Evolutionary conservation across 352 stramenopile species (phyloP), one percentile per base, ranked within the genome.

Genomic region (Globisporangium spinosum): DNA sequence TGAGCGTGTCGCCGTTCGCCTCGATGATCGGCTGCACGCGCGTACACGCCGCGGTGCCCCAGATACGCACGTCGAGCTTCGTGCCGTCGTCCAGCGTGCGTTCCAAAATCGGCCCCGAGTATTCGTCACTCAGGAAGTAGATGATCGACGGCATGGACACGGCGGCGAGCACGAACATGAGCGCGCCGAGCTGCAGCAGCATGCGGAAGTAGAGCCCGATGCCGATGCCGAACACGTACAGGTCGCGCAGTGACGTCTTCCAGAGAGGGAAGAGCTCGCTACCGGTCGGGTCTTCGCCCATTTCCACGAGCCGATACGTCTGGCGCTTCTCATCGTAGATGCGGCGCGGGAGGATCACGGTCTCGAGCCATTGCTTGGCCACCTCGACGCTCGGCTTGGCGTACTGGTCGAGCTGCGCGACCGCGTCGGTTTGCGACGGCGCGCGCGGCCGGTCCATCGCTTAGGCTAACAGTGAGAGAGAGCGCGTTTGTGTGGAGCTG

Each of bases 151-250:
- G 83, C 34, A 80, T 70, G 54, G 80, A 89, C 34, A 94, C 71
- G 0, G 74, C 67, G 13, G 82, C 83, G 64, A 92, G 80, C 38
- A 85, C 67, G 40, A 89, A 74, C 64, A 89, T 75, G 34, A 90
- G 69, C 29, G 71, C 32, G 17, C 74, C 74, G 29, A 91, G 70
- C 61, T 89, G 74, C 68, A 90, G 51, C 59, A 92, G 65, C 75
- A 87, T 90, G 72, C 78, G 82, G 63, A 94, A 94, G 73, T 92
- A 94, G 57, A 94, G 76, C 22, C 83, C 79, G 53, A 94, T 75
- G 64, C 85, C 85, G 40, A 94, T 87, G 69, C 85, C 85, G 62
- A 94, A 94, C 23, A 78, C 76, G 47, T 77, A 81, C 32, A 94
- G 75, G 49, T 91, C 80, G 34, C 56, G 49, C n/a, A 91, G 72